A percentile compares a stretch with the other conserved stretches of the same genome.
phyloP scores from a whole-genome alignment of 2,329 filamentous ascomycete species.

The Periconia sp. region DNA sequence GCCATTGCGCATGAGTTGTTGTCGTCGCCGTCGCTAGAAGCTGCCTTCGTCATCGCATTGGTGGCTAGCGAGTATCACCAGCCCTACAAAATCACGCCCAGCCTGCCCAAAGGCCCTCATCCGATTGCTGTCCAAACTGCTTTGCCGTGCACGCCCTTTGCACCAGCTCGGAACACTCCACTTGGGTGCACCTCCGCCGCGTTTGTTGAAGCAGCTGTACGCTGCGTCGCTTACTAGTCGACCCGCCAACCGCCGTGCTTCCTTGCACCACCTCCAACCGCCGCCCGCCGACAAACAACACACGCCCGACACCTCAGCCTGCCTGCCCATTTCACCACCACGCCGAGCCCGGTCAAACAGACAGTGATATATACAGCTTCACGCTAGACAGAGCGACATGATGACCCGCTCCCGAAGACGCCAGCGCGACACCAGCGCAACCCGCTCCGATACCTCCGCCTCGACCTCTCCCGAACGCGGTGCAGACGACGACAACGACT shows the following conservation, averaged over 20 bases:
- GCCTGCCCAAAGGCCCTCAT: no score
- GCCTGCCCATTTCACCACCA: slow-evolving; percentile 2
- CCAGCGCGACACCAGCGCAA: slow-evolving; percentile 39
- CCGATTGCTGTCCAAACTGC: no score
- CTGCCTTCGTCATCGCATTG: no score
- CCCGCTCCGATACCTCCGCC: slow-evolving; percentile 62
- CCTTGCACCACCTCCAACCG: slow-evolving; percentile 13
- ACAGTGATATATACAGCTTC: slow-evolving; percentile 1
- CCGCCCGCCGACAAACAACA: not conserved
- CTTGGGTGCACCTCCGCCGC: not conserved
- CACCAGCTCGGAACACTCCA: no score
- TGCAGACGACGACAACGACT: slow-evolving; percentile 92
- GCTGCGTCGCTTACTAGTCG: slow-evolving; percentile 15
- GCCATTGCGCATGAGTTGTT: no score
- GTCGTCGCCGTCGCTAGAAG: no score
- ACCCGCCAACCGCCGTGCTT: slow-evolving; percentile 16
- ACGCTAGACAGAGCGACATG: slow-evolving; percentile 16
- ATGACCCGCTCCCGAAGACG: slow-evolving; percentile 38
- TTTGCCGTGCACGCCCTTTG: no score
- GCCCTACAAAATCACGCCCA: no score
- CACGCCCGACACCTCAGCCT: slow-evolving; percentile 6
- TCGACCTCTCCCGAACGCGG: slow-evolving; percentile 76
- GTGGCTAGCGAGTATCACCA: no score
- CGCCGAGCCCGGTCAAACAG: slow-evolving; percentile 4
- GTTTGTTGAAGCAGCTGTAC: not conserved